phyloP scores from a whole-genome alignment of 768 basidiomycete species.

The Lentinus tigrinus region DNA sequence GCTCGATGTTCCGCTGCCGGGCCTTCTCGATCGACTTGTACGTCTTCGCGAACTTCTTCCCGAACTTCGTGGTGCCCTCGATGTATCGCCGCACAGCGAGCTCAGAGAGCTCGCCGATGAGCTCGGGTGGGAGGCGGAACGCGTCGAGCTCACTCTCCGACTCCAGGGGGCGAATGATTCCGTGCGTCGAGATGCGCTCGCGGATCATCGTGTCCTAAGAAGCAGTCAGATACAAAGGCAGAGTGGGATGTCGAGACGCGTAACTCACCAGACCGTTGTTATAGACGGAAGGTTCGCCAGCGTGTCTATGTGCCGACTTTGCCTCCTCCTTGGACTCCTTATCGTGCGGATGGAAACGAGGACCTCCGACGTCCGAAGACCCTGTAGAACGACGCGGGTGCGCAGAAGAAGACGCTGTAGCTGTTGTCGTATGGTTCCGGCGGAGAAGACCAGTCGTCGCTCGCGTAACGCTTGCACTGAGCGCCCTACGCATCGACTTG shows the following conservation, averaged over 20 bases:
- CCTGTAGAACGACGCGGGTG: constrained; percentile 5
- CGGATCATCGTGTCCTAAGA: constrained; percentile 74
- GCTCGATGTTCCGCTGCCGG: constrained; percentile 63
- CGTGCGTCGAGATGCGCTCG: constrained; percentile 82
- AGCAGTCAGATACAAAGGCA: constrained; percentile 30
- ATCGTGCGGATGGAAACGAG: constrained; percentile 17
- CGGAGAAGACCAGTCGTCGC: constrained; percentile 12
- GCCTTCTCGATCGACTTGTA: constrained; percentile 60
- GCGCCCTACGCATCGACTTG: constrained; percentile 10
- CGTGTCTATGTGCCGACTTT: constrained; percentile 32
- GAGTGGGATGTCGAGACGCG: neutral
- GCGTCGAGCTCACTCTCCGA: constrained; percentile 63
- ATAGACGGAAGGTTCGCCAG: constrained; percentile 67
- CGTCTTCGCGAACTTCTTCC: constrained; percentile 63
- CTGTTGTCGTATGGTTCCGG: neutral
- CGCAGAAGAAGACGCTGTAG: neutral
- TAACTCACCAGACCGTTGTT: constrained; percentile 43
- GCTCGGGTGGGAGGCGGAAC: constrained; percentile 59
- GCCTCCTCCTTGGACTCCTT: constrained; percentile 14
- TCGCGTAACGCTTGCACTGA: constrained; percentile 13
- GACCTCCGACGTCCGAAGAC: constrained; percentile 21
- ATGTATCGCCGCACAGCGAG: constrained; percentile 75
- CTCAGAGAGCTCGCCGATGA: constrained; percentile 78
- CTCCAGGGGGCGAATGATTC: constrained; percentile 82
- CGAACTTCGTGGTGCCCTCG: constrained; percentile 55